These are phyloP conservation scores for Aspergillus thermomutatus DNA, from an alignment of 2,329 filamentous ascomycete species.

Conservation along the genomic window DNA sequence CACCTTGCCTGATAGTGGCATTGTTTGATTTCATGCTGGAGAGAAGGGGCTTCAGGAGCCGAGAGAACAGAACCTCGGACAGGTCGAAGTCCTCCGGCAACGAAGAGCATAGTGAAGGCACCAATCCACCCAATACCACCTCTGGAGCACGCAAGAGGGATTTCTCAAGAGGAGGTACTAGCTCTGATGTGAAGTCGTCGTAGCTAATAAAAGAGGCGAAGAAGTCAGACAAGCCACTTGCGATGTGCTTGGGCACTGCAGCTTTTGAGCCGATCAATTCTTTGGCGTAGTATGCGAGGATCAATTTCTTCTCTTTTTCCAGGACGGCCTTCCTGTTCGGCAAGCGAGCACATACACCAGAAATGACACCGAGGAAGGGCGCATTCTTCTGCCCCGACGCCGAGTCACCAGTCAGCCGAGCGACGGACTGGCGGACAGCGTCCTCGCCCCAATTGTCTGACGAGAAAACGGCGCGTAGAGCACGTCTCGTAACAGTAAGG, in stretches of 20 bases:
- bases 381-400: constrained; percentile 66
- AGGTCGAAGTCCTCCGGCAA: constrained; percentile 72
- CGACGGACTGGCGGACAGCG: constrained; percentile 61
- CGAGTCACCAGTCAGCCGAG: constrained; percentile 66
- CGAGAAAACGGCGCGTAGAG: constrained; percentile 70
- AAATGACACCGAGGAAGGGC: constrained; percentile 76
- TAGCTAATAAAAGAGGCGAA: constrained; percentile 70
- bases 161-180: constrained; percentile 84
- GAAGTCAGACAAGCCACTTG: constrained; percentile 74
- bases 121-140: constrained; percentile 74
- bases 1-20: constrained; percentile 68
- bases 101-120: constrained; percentile 68
- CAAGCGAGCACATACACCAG: constrained; percentile 78
- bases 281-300: constrained; percentile 78
- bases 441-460: constrained; percentile 56
- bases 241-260: constrained; percentile 67
- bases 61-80: constrained; percentile 66
- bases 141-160: constrained; percentile 85
- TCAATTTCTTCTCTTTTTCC: constrained; percentile 64
- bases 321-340: constrained; percentile 60
- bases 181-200: constrained; percentile 70
- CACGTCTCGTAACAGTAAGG: constrained; percentile 72
- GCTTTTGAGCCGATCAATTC: constrained; percentile 79
- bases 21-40: constrained; percentile 91
- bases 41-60: constrained; percentile 81